These are phyloP conservation scores for Madurella mycetomatis DNA, from an alignment of 2,329 filamentous ascomycete genomes.

Conservation along the genomic window DNA sequence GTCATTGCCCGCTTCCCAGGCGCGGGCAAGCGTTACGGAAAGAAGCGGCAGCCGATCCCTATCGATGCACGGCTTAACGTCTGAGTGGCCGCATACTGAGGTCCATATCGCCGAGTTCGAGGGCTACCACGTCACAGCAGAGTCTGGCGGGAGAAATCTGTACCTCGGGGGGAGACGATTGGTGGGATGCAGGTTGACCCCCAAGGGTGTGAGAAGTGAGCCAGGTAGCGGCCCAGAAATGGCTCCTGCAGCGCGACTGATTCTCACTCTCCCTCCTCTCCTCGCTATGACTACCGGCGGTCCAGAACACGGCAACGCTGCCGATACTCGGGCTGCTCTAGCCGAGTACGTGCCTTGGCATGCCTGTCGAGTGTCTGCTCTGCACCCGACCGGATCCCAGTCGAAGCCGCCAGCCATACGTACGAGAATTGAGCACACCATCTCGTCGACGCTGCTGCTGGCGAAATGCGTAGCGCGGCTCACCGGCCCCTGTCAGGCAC, in stretches of 20 bases:
- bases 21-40: background rate
- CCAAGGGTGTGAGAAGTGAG: slow-evolving; percentile 17
- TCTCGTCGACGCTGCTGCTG: slow-evolving; percentile 10
- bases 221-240: slow-evolving; percentile 4
- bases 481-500: slow-evolving; percentile 16
- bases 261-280: background rate
- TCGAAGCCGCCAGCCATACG: slow-evolving; percentile 13
- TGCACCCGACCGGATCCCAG: slow-evolving; percentile 3
- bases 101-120: slow-evolving; percentile 12
- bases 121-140: slow-evolving; percentile 13
- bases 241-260: slow-evolving; percentile 6
- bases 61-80: slow-evolving; percentile 1
- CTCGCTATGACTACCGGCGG: slow-evolving; percentile 1
- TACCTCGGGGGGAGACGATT: slow-evolving; percentile 12
- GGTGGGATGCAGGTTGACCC: slow-evolving; percentile 13
- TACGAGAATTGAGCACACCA: slow-evolving; percentile 17
- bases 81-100: slow-evolving; percentile 1
- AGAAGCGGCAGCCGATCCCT: background rate
- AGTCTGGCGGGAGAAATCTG: background rate
- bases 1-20: background rate
- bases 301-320: background rate
- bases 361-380: slow-evolving; percentile 11
- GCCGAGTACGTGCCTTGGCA: slow-evolving; percentile 9
- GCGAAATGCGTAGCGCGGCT: slow-evolving; percentile 5
- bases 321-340: background rate